These are phyloP conservation scores for Paramecium tetraurelia DNA, from an alignment of 73 alveolate species.

Conservation along the genomic window DNA sequence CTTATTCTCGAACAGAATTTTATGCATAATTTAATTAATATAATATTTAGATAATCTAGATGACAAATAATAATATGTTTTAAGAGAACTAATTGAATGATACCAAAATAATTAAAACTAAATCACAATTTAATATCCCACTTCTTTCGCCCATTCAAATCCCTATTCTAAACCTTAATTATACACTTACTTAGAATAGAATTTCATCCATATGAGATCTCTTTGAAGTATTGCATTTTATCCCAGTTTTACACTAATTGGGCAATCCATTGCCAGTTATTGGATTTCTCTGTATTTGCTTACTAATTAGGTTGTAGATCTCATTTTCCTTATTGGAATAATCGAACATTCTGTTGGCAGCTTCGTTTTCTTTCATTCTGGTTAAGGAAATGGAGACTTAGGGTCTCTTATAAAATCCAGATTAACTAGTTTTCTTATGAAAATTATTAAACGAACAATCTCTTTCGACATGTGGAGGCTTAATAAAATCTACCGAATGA, in stretches of 20 bases:
- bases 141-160: neutral
- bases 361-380: neutral
- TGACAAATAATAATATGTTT: neutral
- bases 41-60: neutral
- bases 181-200: neutral
- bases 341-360: neutral
- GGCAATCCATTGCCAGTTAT: neutral
- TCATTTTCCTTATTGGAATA: neutral
- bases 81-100: neutral
- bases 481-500: neutral
- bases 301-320: neutral
- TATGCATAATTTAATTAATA: neutral
- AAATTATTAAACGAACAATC: neutral
- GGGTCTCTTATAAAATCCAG: slow-evolving; percentile 3
- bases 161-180: neutral
- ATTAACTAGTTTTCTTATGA: neutral
- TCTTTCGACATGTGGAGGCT: neutral
- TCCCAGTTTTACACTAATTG: neutral
- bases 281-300: neutral
- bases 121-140: neutral
- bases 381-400: neutral
- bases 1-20: neutral
- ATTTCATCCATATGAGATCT: neutral
- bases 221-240: neutral
- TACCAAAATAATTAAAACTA: neutral